These are phyloP conservation scores for Stylosanthes scabra DNA, from an alignment of 331 rosid species.

Conservation along the genomic window DNA sequence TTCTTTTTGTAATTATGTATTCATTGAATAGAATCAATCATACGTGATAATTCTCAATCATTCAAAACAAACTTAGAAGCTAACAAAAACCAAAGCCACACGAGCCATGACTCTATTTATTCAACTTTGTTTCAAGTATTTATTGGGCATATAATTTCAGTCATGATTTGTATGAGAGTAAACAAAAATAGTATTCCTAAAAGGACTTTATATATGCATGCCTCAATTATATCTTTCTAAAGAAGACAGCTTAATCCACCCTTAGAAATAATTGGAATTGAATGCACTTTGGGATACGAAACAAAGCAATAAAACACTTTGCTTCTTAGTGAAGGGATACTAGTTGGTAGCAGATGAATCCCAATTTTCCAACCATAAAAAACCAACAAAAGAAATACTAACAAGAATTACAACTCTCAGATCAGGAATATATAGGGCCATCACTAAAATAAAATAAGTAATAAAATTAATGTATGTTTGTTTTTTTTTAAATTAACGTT, in stretches of 20 bases:
- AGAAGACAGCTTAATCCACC: slow-evolving; percentile 31
- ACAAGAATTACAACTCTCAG: slow-evolving; percentile 12
- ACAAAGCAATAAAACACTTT: slow-evolving; percentile 33
- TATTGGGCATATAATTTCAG: slow-evolving; percentile 32
- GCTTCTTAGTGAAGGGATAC: slow-evolving; percentile 57
- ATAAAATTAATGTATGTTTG: no score
- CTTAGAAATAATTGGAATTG: slow-evolving; percentile 22
- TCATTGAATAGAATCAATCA: slow-evolving; percentile 46
- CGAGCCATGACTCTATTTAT: slow-evolving; percentile 20
- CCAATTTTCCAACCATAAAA: slow-evolving; percentile 43
- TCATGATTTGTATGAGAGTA: slow-evolving; percentile 18
- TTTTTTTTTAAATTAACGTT: no score
- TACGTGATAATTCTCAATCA: slow-evolving; percentile 58
- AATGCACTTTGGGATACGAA: slow-evolving; percentile 18
- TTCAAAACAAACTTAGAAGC: slow-evolving; percentile 83
- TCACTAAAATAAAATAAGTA: not conserved
- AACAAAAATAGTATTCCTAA: slow-evolving; percentile 27
- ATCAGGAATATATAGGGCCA: slow-evolving; percentile 32
- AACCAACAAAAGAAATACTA: slow-evolving; percentile 3
- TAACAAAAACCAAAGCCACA: slow-evolving; percentile 49
- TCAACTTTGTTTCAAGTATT: slow-evolving; percentile 34
- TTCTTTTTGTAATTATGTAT: slow-evolving; percentile 43
- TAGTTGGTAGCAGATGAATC: slow-evolving; percentile 43
- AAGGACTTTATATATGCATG: slow-evolving; percentile 44
- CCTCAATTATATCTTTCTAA: slow-evolving; percentile 34